These are phyloP conservation scores for Camptophora hylomeconis DNA, from an alignment of 2,329 filamentous ascomycete genomes.

Conservation along the genomic window DNA sequence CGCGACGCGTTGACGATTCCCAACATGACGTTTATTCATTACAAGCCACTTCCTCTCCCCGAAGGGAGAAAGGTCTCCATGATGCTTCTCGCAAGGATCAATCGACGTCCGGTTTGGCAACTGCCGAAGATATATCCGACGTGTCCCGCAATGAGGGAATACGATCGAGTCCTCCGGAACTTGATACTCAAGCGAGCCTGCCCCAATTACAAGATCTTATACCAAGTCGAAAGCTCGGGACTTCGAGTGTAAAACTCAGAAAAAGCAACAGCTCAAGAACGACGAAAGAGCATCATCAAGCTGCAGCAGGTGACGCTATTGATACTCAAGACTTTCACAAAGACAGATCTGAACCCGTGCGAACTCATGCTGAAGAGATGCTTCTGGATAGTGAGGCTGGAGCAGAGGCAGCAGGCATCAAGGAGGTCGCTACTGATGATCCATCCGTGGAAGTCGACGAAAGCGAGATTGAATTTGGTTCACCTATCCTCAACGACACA, in stretches of 20 bases:
- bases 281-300: no score
- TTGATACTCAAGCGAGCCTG: no score
- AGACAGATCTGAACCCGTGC: no score
- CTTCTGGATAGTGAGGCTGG: not conserved
- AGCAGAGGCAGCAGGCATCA: conserved; percentile 1
- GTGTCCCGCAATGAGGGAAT: not conserved
- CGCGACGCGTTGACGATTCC: conserved; percentile 9
- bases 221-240: no score
- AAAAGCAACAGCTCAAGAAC: no score
- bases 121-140: conserved; percentile 1
- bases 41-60: conserved; percentile 12
- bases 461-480: conserved; percentile 10
- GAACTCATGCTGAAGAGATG: not conserved
- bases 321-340: not conserved
- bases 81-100: not conserved
- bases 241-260: no score
- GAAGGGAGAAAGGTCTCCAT: conserved; percentile 1
- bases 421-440: conserved; percentile 1
- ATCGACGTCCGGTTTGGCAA: no score
- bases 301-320: not conserved
- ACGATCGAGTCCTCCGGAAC: no score
- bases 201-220: no score
- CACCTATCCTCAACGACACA: conserved; percentile 15
- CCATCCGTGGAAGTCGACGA: conserved; percentile 1
- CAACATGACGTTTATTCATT: conserved; percentile 13